Evolutionary conservation across 116 monocot genomes (phyloP), one percentile per base, ranked within the genome.

Genomic region (Trichopus zeylanicus): DNA sequence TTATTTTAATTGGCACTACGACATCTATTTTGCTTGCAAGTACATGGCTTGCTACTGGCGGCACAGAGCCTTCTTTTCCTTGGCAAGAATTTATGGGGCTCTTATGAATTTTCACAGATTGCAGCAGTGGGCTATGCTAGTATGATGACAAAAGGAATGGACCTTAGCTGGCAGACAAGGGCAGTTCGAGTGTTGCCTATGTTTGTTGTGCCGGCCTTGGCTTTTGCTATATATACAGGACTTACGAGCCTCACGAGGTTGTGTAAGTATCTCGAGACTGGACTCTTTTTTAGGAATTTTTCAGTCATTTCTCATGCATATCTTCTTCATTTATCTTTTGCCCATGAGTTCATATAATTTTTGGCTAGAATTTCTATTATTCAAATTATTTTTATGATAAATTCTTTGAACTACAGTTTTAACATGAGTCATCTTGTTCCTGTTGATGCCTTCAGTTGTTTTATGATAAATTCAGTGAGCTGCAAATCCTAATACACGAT

Each of bases 131-230:
- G 54, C 38, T 85, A 80, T 73, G 86, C 91, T 49, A 48, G 84
- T 20, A 55, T 79, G 38, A 66, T 69, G 12, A 86, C 83, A 74
- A 83, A 84, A 53, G 58, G 75, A 12, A 18, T 51, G 48, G 81
- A 83, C 51, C 62, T 81, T 52, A 62, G 38, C 26, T 89, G 86
- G 89, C 78, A 87, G 69, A 73, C 54, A 78, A 83, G 81, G 31
- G 75, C 81, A 61, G 0, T 67, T 57, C 55, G 70, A 56, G 78
- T 91, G 29, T 63, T 87, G 56, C 87, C 97, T 60, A 78, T 91
- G 73, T 80, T 97, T 70, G 57, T 65, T 7, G 56, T 89, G 16
- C 89, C 89, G 38, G 53, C 51, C 23, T 48, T 86, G 56, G 80
- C 86, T 55, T 48, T 67, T 70, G 35, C 56, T 15, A 65, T 76